Evolutionary conservation across 1,284 basidiomycete genomes (phyloP), one percentile per base, ranked within the genome.

Genomic region (Malassezia vespertilionis): DNA sequence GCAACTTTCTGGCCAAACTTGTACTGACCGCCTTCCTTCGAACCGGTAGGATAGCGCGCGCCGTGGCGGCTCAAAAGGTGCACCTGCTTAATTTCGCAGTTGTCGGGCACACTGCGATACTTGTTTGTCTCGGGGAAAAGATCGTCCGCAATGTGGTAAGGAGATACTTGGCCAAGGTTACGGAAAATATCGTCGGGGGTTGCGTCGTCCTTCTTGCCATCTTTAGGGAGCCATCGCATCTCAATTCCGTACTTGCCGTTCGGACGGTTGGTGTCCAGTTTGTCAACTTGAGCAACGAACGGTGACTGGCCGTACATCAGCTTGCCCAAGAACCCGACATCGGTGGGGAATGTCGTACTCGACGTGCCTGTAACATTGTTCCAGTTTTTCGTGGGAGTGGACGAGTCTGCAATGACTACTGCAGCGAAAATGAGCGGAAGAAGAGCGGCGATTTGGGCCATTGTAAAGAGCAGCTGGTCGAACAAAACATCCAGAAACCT

Each of bases 31-130:
- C 36, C 45, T 21, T n/a, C 17, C 18, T 10, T 30, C 5, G 47
- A 44, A 1, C 53, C 52, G 7, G 57, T 63, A 0, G 67, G 67
- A 33, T 70, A 67, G 14, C 65, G 51, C 3, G 63, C 54, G 3
- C 67, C 67, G 39, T 70, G 65, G 12, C 65, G 62, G 30, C 65
- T 60, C 5, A 70, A 52, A 31, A 66, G 60, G 40, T 70, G 67
- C 2, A 61, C 64, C 37, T 66, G 58, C 21, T 53, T 46, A 32
- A 69, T 44, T n/a, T 32, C 26, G 52, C 67, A 70, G 1, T 37
- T 10, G 4, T 39, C 20, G 1, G 53, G 40, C n/a, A 58, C 20
- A 14, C 3, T 22, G 6, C n/a, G 34, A 20, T 50, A 40, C 11
- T 20, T n/a, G n/a, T 41, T 49, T 4, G 48, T 52, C 21, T 42